These are phyloP conservation scores for Fusarium keratoplasticum DNA, from an alignment of 2,329 filamentous ascomycete species.

Conservation along the genomic window DNA sequence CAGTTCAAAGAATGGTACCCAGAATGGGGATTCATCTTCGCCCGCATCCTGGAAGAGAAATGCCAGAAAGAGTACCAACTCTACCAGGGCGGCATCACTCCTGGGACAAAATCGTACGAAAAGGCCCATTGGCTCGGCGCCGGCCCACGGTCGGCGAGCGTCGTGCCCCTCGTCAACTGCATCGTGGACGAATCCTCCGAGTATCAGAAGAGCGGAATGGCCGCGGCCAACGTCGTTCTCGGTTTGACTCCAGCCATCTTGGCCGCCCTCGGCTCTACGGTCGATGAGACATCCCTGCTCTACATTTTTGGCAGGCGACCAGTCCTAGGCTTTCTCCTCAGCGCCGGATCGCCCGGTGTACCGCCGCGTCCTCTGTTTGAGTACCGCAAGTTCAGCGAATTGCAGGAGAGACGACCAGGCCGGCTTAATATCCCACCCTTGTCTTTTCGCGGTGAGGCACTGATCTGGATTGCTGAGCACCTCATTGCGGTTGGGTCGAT, in stretches of 20 bases:
- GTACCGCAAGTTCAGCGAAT: not conserved
- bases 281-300: not conserved
- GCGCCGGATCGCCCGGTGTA: not conserved
- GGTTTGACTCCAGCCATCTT: not conserved
- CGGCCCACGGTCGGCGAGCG: not conserved
- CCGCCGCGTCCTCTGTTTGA: not conserved
- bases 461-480: not conserved
- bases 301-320: not conserved
- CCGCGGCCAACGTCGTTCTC: not conserved
- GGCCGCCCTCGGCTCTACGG: not conserved
- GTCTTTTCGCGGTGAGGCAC: not conserved
- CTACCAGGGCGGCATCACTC: not conserved
- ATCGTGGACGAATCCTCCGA: not conserved
- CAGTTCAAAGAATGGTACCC: not conserved
- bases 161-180: not conserved
- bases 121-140: not conserved
- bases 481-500: not conserved
- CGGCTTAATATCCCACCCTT: not conserved
- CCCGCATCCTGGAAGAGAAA: not conserved
- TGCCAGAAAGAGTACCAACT: not conserved
- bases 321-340: not conserved
- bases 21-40: not conserved
- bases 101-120: not conserved
- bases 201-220: not conserved
- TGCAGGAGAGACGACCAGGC: not conserved